A percentile compares a stretch with the other conserved stretches of the same genome.
These are phyloP conservation scores for Penicillium sp. DNA, from an alignment of 2,329 filamentous ascomycete species.

Conservation along the genomic window DNA sequence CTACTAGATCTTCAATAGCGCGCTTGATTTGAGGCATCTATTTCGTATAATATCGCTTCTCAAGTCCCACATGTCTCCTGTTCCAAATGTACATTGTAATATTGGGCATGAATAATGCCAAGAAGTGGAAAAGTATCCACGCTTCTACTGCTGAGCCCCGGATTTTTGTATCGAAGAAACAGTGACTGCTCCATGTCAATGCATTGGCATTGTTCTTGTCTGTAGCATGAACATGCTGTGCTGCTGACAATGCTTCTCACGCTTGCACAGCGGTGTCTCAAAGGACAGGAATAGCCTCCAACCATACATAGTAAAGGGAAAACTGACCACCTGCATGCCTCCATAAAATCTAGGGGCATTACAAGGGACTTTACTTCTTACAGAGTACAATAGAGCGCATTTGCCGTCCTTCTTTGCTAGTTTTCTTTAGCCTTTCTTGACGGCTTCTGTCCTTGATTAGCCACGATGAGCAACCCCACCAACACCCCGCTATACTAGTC, in stretches of 20 bases:
- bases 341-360: neutral
- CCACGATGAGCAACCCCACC: constrained; percentile 1
- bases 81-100: neutral
- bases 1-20: constrained; percentile 4
- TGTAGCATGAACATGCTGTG: neutral
- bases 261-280: constrained; percentile 6
- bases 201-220: neutral
- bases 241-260: neutral
- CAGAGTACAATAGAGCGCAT: neutral
- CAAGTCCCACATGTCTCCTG: neutral
- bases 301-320: neutral
- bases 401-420: neutral
- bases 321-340: neutral
- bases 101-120: constrained; percentile 2
- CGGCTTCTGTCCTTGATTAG: neutral
- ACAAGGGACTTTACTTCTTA: neutral
- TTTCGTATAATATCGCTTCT: neutral
- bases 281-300: constrained; percentile 3
- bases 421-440: neutral
- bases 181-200: neutral
- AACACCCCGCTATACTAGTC: constrained; percentile 4
- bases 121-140: neutral
- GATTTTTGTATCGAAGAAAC: neutral
- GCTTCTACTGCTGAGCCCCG: neutral
- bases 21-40: neutral